phyloP scores from a whole-genome alignment of 768 basidiomycete genomes.

The Tubosaeta brunneosetosa region DNA sequence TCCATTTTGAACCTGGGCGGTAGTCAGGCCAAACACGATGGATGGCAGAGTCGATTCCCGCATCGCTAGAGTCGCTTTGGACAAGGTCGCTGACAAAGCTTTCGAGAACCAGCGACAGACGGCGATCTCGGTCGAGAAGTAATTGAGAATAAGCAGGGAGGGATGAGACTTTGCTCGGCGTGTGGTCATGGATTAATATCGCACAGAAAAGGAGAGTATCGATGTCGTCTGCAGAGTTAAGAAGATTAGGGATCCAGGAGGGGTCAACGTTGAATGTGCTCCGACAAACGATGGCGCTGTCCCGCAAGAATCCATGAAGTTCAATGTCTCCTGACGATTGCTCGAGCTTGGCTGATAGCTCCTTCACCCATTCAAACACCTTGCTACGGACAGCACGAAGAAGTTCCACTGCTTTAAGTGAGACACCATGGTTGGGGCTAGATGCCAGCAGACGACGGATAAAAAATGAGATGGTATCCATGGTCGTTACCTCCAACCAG shows the following conservation, averaged over 20 bases:
- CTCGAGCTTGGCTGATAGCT: slow-evolving; percentile 27
- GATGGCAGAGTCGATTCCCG: slow-evolving; percentile 17
- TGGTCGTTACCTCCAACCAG: slow-evolving; percentile 36
- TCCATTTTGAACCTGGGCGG: slow-evolving; percentile 20
- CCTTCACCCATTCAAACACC: slow-evolving; percentile 33
- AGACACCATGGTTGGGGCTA: slow-evolving; percentile 5
- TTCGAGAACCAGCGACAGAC: slow-evolving; percentile 24
- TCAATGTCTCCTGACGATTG: slow-evolving; percentile 7
- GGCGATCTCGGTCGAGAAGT: slow-evolving; percentile 28
- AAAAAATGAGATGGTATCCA: slow-evolving; percentile 33
- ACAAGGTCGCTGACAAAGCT: slow-evolving; percentile 1
- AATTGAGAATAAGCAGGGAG: slow-evolving; percentile 7
- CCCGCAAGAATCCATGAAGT: slow-evolving; percentile 24
- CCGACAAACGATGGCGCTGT: slow-evolving; percentile 38
- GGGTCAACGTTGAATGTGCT: slow-evolving; percentile 25
- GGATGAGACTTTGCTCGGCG: slow-evolving; percentile 4
- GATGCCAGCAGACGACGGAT: slow-evolving; percentile 36
- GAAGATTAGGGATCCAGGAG: neutral
- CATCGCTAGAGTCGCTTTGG: neutral
- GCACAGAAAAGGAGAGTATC: slow-evolving; percentile 18
- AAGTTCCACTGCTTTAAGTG: slow-evolving; percentile 16
- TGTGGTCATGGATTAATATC: slow-evolving; percentile 25
- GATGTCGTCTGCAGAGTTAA: slow-evolving; percentile 21
- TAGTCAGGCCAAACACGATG: slow-evolving; percentile 22
- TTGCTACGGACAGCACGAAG: slow-evolving; percentile 31